Conservation (phyloP, 768 basidiomycete genomes). For the Auricularia sp. region DNA sequence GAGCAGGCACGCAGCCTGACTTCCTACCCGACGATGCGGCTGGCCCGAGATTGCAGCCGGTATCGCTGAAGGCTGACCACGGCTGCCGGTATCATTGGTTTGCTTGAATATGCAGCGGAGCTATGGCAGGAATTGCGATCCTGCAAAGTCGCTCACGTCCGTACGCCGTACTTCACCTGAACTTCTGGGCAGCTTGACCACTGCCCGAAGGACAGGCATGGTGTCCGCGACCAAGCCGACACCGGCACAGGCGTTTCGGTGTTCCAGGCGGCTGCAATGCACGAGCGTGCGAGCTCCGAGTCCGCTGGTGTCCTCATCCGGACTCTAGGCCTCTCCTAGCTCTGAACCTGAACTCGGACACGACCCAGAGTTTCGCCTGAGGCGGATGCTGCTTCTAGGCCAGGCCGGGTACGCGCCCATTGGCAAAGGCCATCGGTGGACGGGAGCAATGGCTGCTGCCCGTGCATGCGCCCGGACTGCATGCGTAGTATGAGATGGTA, state of each 20-base stretch:
- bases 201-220: conserved; percentile 19
- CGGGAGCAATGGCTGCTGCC: no score
- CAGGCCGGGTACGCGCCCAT: no score
- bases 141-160: no score
- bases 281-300: no score
- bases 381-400: no score
- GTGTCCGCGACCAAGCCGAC: conserved; percentile 44
- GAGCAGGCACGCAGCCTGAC: neutral
- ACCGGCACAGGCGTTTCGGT: neutral
- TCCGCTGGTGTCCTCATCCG: no score
- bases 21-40: neutral
- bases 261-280: neutral
- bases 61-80: neutral
- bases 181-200: neutral
- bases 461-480: no score
- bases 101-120: neutral
- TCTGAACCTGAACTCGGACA: no score
- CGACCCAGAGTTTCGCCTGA: no score
- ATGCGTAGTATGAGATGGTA: no score
- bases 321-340: no score
- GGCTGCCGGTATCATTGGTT: neutral
- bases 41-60: neutral
- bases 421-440: no score
- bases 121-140: neutral
- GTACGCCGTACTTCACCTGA: neutral